Conservation (phyloP, 257 asterid genomes). For the Fraxinus pennsylvanica region DNA sequence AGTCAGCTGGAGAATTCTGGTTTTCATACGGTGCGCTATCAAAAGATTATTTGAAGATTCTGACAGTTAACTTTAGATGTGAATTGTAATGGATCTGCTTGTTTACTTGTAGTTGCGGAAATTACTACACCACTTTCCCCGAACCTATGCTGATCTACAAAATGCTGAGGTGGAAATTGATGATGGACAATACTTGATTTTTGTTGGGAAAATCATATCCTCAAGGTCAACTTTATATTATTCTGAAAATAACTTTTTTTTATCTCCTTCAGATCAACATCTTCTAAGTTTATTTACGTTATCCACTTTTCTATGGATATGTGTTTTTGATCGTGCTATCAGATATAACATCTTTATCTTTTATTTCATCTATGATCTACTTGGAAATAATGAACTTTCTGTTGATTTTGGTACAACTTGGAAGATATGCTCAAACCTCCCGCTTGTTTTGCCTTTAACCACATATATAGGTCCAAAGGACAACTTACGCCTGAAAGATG, state of each 20-base stretch:
- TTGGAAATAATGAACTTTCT: neutral
- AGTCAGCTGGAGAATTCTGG: slow-evolving; percentile 74
- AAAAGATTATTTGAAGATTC: slow-evolving; percentile 7
- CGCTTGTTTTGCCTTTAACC: neutral
- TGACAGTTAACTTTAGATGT: slow-evolving; percentile 22
- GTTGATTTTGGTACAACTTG: neutral
- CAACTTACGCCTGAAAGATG: neutral
- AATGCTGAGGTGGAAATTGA: slow-evolving; percentile 81
- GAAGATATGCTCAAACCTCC: neutral
- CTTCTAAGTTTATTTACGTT: neutral
- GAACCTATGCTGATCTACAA: slow-evolving; percentile 89
- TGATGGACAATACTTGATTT: slow-evolving; percentile 85
- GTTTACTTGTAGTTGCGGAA: slow-evolving; percentile 71
- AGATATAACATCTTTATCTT: neutral
- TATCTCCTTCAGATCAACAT: neutral
- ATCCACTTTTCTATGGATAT: neutral
- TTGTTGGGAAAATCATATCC: slow-evolving; percentile 75
- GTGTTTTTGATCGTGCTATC: neutral
- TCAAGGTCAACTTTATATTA: slow-evolving; percentile 54
- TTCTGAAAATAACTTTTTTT: neutral
- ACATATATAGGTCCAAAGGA: neutral
- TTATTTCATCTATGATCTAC: neutral
- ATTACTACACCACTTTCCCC: slow-evolving; percentile 91
- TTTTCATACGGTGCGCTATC: slow-evolving; percentile 69
- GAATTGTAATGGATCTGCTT: slow-evolving; percentile 36